Evolutionary conservation across 139 green algal species (phyloP).

Genomic region (Coelastrella sp.): DNA sequence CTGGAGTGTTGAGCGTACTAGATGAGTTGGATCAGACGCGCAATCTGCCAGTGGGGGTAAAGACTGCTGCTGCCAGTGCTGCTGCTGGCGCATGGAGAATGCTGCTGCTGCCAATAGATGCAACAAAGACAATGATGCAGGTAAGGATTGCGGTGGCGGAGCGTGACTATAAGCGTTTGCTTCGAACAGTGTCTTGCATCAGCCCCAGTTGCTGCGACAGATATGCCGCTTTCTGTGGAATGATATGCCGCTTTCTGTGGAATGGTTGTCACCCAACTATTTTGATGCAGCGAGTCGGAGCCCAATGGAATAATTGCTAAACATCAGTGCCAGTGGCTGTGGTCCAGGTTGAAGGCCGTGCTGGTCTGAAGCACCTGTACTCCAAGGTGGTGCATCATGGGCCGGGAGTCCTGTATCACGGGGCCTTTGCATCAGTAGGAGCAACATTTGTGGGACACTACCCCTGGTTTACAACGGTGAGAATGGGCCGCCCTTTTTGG

Average conservation of each 20-base stretch:
- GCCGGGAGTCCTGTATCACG: slow-evolving; percentile 86
- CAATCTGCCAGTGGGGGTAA: slow-evolving; percentile 76
- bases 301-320: neutral
- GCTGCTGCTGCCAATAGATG: slow-evolving; percentile 93
- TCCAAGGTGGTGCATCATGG: slow-evolving; percentile 77
- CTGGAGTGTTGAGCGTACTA: slow-evolving; percentile 85
- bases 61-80: slow-evolving; percentile 82
- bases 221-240: too few species aligned
- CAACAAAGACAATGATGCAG: slow-evolving; percentile 95
- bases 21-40: slow-evolving; percentile 73
- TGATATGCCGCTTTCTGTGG: too few species aligned
- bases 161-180: too few species aligned
- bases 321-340: neutral
- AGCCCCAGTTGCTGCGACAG: too few species aligned
- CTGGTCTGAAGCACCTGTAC: slow-evolving; percentile 68
- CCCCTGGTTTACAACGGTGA: slow-evolving; percentile 77
- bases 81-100: slow-evolving; percentile 87
- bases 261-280: too few species aligned
- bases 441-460: slow-evolving; percentile 92
- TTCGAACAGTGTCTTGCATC: too few species aligned
- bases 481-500: neutral
- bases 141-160: too few species aligned
- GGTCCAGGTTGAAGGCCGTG: slow-evolving; percentile 79
- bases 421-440: slow-evolving; percentile 77
- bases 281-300: too few species aligned